Evolutionary conservation across 2,329 filamentous ascomycete genomes (phyloP).

Genomic region (Aspergillus sp.): DNA sequence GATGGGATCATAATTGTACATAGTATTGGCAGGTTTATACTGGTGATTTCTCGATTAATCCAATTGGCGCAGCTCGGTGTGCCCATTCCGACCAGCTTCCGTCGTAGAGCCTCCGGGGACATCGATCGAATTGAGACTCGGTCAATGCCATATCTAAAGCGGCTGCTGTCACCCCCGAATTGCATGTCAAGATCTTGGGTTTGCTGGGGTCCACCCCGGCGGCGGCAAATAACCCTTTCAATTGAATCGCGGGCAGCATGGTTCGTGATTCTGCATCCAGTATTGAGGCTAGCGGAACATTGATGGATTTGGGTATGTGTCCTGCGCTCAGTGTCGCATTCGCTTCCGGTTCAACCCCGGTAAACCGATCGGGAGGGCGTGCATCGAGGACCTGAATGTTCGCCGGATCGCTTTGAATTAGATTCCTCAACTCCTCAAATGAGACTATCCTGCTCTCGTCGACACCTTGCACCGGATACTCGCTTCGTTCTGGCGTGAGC

Average conservation of each 20-base stretch:
- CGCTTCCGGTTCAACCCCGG: conserved; percentile 9
- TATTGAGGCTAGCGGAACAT: conserved; percentile 17
- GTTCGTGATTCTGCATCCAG: conserved; percentile 7
- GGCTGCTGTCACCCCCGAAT: conserved; percentile 24
- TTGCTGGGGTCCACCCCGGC: conserved; percentile 9
- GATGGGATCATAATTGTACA: background rate
- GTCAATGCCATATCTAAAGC: conserved; percentile 18
- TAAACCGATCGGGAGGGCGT: conserved; percentile 14
- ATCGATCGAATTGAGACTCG: conserved; percentile 10
- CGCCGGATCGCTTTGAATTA: background rate
- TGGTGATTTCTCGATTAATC: conserved; percentile 5
- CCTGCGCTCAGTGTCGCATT: conserved; percentile 12
- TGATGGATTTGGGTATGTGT: conserved; percentile 20
- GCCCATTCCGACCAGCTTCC: conserved; percentile 27
- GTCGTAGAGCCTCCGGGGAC: conserved; percentile 19
- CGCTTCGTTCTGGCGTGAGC: background rate
- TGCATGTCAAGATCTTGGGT: conserved; percentile 19
- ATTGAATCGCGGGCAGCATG: conserved; percentile 6
- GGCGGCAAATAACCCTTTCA: conserved; percentile 8
- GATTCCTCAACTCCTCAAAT: conserved; percentile 10
- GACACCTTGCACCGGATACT: conserved; percentile 3
- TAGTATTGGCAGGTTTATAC: background rate
- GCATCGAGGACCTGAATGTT: conserved; percentile 16
- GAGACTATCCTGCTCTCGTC: conserved; percentile 5
- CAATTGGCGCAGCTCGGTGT: conserved; percentile 8